Base-by-base conservation (phyloP, 2,329 filamentous ascomycete species). In the Colletotrichum tanaceti region DNA sequence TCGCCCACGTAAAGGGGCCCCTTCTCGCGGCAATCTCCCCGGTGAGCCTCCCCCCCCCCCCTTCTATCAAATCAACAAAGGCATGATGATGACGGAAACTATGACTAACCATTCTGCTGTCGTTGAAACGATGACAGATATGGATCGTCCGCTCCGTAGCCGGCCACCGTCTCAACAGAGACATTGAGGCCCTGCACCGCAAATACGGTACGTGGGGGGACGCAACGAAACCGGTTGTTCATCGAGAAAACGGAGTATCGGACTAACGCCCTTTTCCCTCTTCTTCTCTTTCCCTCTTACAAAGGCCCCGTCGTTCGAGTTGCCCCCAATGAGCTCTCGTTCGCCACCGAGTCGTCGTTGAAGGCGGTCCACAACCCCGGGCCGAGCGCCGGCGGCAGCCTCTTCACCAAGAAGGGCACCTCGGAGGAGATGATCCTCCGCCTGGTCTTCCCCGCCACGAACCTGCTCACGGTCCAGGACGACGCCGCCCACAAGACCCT, bases 371-470 rank as follows among this genome's bases (percentile, higher is more conserved):
- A 24, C n/a, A 22, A 47, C n/a, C 46, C 46, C 4, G 22, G 22
- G 4, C 46, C 46, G 6, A 47, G n/a, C n/a, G n/a, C n/a, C n/a
- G n/a, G 10, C 7, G 46, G 38, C 9, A 39, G 38, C 38, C 38
- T 39, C n/a, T 47, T 47, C 22, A 47, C 46, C 46, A 47, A 47
- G 46, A 47, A 47, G 16, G 46, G 22, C 22, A 47, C 46, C 9
- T 47, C 46, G 1, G 22, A 20, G 6, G 46, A 47, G 2, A 14
- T 47, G 46, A 24, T 47, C 22, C n/a, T 47, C 16, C 46, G n/a
- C 3, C n/a, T 24, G 7, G 46, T 47, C 9, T 24, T 47, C n/a
- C 7, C 7, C 5, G 10, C n/a, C 2, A 47, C n/a, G n/a, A 47
- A 22, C n/a, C 16, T 22, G 10, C 46, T 47, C 46, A 47, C 46